Conservation (phyloP, 768 basidiomycete genomes). For the Hericium rajendrae region DNA sequence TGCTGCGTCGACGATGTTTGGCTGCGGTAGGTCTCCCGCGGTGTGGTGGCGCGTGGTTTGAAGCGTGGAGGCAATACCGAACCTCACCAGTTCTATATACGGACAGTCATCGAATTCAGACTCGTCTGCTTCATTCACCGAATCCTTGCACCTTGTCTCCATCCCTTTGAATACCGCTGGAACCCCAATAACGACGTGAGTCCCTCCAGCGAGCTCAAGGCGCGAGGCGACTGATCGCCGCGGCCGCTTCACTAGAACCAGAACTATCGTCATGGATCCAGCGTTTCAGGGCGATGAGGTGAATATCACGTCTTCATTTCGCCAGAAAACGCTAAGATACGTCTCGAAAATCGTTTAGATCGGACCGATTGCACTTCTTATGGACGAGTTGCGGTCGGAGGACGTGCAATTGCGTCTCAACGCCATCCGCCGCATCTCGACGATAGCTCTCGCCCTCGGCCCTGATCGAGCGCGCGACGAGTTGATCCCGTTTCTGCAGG, state of each 20-base stretch:
- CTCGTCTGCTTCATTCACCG: not conserved
- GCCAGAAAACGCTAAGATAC: not conserved
- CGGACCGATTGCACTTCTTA: conserved; percentile 90
- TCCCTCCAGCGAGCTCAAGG: not conserved
- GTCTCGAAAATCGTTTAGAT: conserved; percentile 36
- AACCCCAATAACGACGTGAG: not conserved
- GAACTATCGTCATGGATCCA: conserved; percentile 45
- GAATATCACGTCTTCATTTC: conserved; percentile 19
- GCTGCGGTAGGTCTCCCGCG: not conserved
- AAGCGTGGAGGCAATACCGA: not conserved
- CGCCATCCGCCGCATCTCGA: conserved; percentile 94
- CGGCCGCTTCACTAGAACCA: conserved; percentile 2
- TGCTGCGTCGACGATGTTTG: no score
- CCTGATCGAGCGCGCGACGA: conserved; percentile 93
- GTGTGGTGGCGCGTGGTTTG: not conserved
- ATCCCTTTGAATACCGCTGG: not conserved
- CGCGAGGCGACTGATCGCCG: not conserved
- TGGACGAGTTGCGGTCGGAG: conserved; percentile 97
- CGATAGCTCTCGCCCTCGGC: conserved; percentile 94
- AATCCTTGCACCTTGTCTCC: not conserved
- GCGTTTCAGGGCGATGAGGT: conserved; percentile 64
- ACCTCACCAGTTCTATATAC: not conserved
- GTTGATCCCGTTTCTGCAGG: conserved; percentile 92
- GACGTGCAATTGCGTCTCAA: conserved; percentile 94
- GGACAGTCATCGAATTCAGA: no score